Conservation (phyloP, 2,329 filamentous ascomycete genomes). For the Cytospora piceae region DNA sequence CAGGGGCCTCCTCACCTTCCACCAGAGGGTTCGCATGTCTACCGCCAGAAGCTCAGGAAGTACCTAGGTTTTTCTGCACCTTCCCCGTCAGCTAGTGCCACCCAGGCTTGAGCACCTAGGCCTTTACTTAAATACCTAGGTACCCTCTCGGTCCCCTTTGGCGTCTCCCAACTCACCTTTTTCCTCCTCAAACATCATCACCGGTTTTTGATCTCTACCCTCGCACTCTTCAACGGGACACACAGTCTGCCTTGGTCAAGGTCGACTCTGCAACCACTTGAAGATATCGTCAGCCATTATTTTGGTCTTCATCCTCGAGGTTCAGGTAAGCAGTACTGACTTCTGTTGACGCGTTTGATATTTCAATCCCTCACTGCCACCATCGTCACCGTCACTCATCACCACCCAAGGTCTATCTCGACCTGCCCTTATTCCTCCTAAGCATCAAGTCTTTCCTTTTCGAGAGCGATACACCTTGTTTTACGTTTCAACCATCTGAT, state of each 20-base stretch:
- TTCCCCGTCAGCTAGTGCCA: no score
- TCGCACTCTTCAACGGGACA: neutral
- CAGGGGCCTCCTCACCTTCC: no score
- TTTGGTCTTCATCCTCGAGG: neutral
- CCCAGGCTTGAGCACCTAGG: no score
- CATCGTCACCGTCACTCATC: neutral
- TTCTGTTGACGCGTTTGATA: neutral
- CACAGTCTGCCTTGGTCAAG: neutral
- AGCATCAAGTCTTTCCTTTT: neutral
- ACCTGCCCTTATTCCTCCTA: neutral
- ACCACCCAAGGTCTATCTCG: neutral
- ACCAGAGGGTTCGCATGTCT: no score
- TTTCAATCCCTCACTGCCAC: neutral
- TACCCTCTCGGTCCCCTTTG: neutral
- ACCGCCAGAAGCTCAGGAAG: no score
- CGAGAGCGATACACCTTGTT: neutral
- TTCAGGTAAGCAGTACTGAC: constrained; percentile 4
- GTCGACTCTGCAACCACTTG: neutral
- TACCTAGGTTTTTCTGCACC: no score
- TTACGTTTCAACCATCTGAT: neutral
- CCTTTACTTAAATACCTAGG: no score
- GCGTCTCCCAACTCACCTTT: neutral
- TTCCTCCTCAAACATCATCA: neutral
- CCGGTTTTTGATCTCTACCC: neutral
- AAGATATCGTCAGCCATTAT: neutral